Conservation (phyloP, 805 yeast species). For the Zygotorulaspora sp. region DNA sequence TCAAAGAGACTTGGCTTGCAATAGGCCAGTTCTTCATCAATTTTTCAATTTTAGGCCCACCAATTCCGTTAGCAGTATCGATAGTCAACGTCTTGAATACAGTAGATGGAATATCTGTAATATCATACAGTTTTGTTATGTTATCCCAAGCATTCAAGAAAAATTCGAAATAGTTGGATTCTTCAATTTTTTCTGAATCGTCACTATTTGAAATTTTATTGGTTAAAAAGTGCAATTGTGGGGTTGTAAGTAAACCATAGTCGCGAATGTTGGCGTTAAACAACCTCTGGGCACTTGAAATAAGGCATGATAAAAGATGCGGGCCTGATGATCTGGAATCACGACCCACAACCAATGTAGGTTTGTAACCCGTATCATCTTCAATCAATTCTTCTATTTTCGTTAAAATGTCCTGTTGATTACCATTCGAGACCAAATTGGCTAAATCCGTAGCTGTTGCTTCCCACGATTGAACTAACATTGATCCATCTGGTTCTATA, state of each 20-base stretch:
- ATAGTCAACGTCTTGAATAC: conserved; percentile 44
- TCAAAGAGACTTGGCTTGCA: conserved; percentile 39
- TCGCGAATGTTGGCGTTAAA: conserved; percentile 47
- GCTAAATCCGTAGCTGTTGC: conserved; percentile 73
- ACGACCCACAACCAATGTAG: conserved; percentile 65
- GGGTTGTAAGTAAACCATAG: conserved; percentile 79
- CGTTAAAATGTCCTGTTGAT: conserved; percentile 2
- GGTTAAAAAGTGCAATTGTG: conserved; percentile 86
- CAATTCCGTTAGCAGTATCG: conserved; percentile 97
- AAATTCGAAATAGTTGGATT: conserved; percentile 66
- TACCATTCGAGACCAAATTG: conserved; percentile 46
- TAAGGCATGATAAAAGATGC: conserved; percentile 38
- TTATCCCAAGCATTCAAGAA: conserved; percentile 40
- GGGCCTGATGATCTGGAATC: conserved; percentile 90
- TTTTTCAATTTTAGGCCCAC: conserved; percentile 65
- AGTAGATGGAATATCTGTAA: conserved; percentile 10
- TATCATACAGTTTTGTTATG: conserved; percentile 14
- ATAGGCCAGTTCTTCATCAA: conserved; percentile 39
- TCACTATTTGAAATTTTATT: conserved; percentile 48
- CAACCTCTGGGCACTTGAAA: conserved; percentile 58
- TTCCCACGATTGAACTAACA: conserved; percentile 86
- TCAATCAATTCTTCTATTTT: conserved; percentile 7
- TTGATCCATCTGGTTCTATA: conserved; percentile 90
- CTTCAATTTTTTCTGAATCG: conserved; percentile 57
- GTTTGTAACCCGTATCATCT: conserved; percentile 14